Evolutionary conservation across 805 yeast species (phyloP).

Genomic region (Komagataella pastoris): DNA sequence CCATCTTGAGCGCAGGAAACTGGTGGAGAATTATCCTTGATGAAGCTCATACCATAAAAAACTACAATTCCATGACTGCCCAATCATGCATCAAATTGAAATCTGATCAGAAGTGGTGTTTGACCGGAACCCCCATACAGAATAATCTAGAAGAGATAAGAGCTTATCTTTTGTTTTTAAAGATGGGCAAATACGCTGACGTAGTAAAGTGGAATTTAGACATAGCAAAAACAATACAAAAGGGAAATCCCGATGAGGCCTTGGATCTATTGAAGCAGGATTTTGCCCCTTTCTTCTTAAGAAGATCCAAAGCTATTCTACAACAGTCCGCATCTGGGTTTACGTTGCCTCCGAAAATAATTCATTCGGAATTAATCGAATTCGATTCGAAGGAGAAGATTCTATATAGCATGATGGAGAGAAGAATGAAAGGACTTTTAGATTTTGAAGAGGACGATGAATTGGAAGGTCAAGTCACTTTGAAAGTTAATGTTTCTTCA

Average conservation of each 20-base stretch:
- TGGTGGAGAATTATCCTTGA: constrained; percentile 49
- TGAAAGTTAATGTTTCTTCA: background rate
- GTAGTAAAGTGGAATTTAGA: constrained; percentile 15
- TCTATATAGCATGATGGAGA: constrained; percentile 13
- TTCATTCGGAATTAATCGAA: constrained; percentile 9
- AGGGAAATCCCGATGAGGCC: constrained; percentile 25
- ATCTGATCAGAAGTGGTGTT: constrained; percentile 36
- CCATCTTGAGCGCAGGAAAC: constrained; percentile 13
- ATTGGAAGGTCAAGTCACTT: background rate
- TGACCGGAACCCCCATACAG: constrained; percentile 58
- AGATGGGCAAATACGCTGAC: constrained; percentile 6
- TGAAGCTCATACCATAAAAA: constrained; percentile 54
- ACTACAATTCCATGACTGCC: constrained; percentile 29
- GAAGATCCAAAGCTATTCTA: constrained; percentile 29
- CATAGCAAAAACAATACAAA: constrained; percentile 21
- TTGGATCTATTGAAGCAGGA: constrained; percentile 12
- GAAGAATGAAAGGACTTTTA: constrained; percentile 3
- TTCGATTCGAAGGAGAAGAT: constrained; percentile 14
- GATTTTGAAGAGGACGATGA: constrained; percentile 2
- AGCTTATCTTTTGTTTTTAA: constrained; percentile 29
- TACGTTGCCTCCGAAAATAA: constrained; percentile 10
- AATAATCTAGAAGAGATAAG: constrained; percentile 39
- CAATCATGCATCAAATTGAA: constrained; percentile 28
- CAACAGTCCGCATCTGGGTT: constrained; percentile 6
- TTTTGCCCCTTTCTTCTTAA: constrained; percentile 23